Evolutionary conservation across 1,284 basidiomycete genomes (phyloP).

Genomic region (Cryptococcus floricola): DNA sequence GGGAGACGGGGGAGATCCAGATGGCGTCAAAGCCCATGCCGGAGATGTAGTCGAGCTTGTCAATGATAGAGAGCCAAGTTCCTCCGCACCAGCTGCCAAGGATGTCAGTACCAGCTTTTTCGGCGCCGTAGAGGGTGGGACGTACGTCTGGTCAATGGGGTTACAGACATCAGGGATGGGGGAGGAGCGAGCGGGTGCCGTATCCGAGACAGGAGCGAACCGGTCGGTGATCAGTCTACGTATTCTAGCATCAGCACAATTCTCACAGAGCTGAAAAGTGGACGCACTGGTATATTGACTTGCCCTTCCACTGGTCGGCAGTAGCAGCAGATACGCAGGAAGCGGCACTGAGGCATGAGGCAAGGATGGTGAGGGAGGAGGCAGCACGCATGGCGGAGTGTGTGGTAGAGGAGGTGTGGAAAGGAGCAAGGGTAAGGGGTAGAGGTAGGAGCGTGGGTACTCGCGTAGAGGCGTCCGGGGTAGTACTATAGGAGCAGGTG

Average conservation of each 20-base stretch:
- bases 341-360: slow-evolving; percentile 13
- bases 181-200: slow-evolving; percentile 52
- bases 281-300: slow-evolving; percentile 49
- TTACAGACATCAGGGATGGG: slow-evolving; percentile 34
- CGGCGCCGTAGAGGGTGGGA: background rate
- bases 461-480: too few species aligned
- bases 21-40: slow-evolving; percentile 69
- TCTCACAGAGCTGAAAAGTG: background rate
- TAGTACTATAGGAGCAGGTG: too few species aligned
- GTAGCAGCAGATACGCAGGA: slow-evolving; percentile 26
- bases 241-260: background rate
- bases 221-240: slow-evolving; percentile 68
- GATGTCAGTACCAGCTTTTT: background rate
- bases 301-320: slow-evolving; percentile 44
- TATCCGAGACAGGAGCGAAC: slow-evolving; percentile 59
- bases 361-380: slow-evolving; percentile 5
- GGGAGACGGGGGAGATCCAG: slow-evolving; percentile 51
- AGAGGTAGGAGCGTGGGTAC: too few species aligned
- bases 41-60: slow-evolving; percentile 73
- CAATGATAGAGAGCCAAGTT: slow-evolving; percentile 67
- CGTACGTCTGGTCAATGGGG: slow-evolving; percentile 27
- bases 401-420: background rate
- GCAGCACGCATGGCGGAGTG: slow-evolving; percentile 4
- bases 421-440: background rate
- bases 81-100: slow-evolving; percentile 69